Evolutionary conservation across 768 basidiomycete genomes (phyloP).

Genomic region (Pisolithus tinctorius): DNA sequence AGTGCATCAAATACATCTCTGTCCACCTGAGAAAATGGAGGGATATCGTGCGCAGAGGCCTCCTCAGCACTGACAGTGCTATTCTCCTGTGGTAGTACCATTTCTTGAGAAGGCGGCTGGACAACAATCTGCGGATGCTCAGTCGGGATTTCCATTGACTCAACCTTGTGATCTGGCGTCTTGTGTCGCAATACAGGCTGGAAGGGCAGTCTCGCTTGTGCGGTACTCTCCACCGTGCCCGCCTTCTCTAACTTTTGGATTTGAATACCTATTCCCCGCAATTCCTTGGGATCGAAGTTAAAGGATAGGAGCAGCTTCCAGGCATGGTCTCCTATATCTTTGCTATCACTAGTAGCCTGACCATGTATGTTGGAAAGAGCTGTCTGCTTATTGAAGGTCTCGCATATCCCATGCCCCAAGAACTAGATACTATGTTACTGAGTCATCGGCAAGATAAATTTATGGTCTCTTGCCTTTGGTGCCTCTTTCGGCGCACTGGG

Average conservation of each 20-base stretch:
- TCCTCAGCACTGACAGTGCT: conserved; percentile 1
- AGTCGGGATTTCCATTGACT: neutral
- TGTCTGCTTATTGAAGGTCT: conserved; percentile 71
- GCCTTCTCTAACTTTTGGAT: conserved; percentile 77
- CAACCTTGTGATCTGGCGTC: neutral
- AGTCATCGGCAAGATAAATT: neutral
- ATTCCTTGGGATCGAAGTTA: conserved; percentile 73
- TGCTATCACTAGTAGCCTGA: conserved; percentile 64
- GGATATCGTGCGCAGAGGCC: conserved; percentile 33
- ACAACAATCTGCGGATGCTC: conserved; percentile 17
- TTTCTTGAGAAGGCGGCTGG: conserved; percentile 30
- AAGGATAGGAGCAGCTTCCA: conserved; percentile 70
- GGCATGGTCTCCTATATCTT: conserved; percentile 67
- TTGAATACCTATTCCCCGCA: conserved; percentile 91
- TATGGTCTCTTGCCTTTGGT: conserved; percentile 59
- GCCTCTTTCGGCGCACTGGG: conserved; percentile 83
- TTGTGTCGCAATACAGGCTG: conserved; percentile 16
- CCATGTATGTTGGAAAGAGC: conserved; percentile 54
- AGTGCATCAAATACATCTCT: conserved; percentile 62
- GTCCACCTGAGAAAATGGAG: conserved; percentile 74
- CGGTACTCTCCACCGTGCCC: conserved; percentile 32
- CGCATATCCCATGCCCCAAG: conserved; percentile 85
- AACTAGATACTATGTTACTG: conserved; percentile 44
- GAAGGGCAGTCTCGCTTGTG: conserved; percentile 60
- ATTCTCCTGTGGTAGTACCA: conserved; percentile 4